A percentile compares a stretch with the other conserved stretches of the same genome.
Evolutionary conservation across 78 protist genomes (phyloP).

Genomic region (Dictyostelium citrinum): DNA sequence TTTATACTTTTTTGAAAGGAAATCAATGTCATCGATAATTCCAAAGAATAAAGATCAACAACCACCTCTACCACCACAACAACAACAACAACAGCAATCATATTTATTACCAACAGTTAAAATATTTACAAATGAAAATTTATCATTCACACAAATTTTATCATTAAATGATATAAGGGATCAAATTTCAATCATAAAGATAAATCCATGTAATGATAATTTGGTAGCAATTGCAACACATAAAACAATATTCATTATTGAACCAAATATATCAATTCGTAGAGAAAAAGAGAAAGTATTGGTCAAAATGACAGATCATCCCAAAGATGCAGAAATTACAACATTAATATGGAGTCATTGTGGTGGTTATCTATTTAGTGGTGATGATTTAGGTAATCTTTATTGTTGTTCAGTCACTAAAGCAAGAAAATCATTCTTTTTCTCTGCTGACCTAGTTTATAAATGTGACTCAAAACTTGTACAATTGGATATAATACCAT

Average conservation of each 20-base stretch:
- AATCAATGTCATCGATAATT: not conserved
- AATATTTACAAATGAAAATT: constrained; percentile 23
- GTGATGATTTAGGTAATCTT: constrained; percentile 49
- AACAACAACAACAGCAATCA: not conserved
- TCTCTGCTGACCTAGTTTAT: constrained; percentile 5
- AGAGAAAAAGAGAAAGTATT: constrained; percentile 53
- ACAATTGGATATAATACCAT: constrained; percentile 26
- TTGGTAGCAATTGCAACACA: constrained; percentile 44
- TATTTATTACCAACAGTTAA: not conserved
- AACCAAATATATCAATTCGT: constrained; percentile 32
- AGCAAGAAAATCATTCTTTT: constrained; percentile 42
- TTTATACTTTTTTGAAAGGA: constrained; percentile 61
- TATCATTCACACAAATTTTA: constrained; percentile 42
- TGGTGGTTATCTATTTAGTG: constrained; percentile 38
- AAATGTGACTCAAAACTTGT: constrained; percentile 29
- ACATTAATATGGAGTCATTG: constrained; percentile 38
- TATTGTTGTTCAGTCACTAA: constrained; percentile 36
- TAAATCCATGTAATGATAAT: constrained; percentile 51
- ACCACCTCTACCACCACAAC: not conserved
- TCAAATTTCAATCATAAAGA: not conserved
- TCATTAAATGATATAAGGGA: constrained; percentile 69
- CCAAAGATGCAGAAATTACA: constrained; percentile 48
- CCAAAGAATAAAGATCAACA: not conserved
- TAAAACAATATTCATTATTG: constrained; percentile 33
- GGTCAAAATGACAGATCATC: constrained; percentile 67